These are phyloP conservation scores for Mycena galericulata DNA, from an alignment of 768 basidiomycete species.

Conservation along the genomic window DNA sequence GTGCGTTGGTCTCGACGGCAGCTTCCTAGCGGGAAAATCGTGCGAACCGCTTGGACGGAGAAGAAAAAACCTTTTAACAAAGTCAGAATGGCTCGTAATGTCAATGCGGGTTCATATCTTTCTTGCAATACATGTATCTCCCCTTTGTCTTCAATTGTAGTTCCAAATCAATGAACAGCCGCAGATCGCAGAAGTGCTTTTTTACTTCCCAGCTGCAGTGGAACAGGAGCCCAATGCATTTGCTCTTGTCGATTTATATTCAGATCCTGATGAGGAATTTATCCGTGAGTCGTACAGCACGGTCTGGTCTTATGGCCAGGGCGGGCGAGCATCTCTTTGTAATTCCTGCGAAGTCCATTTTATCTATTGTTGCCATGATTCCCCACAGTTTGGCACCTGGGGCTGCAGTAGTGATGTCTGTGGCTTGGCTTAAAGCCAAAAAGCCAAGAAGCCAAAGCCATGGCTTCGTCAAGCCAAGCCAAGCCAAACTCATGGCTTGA, in stretches of 20 bases:
- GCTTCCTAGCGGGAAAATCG: conserved; percentile 40
- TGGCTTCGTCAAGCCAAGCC: no score
- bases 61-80: conserved; percentile 15
- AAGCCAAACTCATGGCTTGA: no score
- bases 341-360: neutral
- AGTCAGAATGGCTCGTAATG: conserved; percentile 24
- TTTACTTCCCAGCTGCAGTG: neutral
- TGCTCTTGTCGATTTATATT: neutral
- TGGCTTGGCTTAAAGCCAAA: no score
- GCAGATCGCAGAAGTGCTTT: neutral
- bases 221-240: neutral
- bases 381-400: neutral
- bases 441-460: no score
- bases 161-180: neutral
- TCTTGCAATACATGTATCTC: neutral
- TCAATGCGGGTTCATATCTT: conserved; percentile 26
- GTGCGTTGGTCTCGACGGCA: conserved; percentile 34
- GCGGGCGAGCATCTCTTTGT: neutral
- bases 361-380: conserved; percentile 7
- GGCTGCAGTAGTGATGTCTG: neutral
- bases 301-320: neutral
- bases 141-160: neutral
- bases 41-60: conserved; percentile 36
- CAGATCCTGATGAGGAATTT: neutral
- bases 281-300: neutral